Evolutionary conservation across 148 eudicot species (phyloP).

Genomic region (Camellia granthamiana): DNA sequence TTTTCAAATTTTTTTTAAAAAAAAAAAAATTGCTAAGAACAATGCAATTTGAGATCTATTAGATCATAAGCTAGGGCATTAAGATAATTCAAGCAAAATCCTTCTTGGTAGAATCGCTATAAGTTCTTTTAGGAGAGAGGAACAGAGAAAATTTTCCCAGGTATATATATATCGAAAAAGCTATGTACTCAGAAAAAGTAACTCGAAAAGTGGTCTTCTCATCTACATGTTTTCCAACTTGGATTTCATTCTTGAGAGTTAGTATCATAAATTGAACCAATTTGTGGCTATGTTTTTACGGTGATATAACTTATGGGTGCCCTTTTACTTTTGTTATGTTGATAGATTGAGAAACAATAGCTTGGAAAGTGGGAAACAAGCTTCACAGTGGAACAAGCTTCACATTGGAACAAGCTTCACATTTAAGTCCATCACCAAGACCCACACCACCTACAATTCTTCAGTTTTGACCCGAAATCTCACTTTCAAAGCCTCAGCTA

Average conservation of each 20-base stretch:
- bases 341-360: constrained; percentile 11
- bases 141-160: background rate
- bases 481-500: too few relatives aligned
- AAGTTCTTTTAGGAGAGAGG: background rate
- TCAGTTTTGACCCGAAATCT: too few relatives aligned
- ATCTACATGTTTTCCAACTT: background rate
- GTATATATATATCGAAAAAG: background rate
- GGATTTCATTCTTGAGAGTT: background rate
- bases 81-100: constrained; percentile 17
- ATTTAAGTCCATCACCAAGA: too few relatives aligned
- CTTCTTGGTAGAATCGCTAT: constrained; percentile 7
- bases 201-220: background rate
- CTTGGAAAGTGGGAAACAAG: background rate
- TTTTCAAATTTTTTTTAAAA: too few relatives aligned
- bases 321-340: background rate
- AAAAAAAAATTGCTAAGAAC: too few relatives aligned
- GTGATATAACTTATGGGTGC: background rate
- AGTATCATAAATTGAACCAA: background rate
- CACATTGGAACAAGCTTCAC: too few relatives aligned
- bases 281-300: background rate
- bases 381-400: too few relatives aligned
- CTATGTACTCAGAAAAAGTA: too few relatives aligned
- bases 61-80: constrained; percentile 2
- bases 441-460: too few relatives aligned
- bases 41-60: constrained; percentile 1